A percentile compares a stretch with the other conserved stretches of the same genome.
Evolutionary conservation across 2,329 filamentous ascomycete species (phyloP).

Genomic region (Aschersonia sp.): DNA sequence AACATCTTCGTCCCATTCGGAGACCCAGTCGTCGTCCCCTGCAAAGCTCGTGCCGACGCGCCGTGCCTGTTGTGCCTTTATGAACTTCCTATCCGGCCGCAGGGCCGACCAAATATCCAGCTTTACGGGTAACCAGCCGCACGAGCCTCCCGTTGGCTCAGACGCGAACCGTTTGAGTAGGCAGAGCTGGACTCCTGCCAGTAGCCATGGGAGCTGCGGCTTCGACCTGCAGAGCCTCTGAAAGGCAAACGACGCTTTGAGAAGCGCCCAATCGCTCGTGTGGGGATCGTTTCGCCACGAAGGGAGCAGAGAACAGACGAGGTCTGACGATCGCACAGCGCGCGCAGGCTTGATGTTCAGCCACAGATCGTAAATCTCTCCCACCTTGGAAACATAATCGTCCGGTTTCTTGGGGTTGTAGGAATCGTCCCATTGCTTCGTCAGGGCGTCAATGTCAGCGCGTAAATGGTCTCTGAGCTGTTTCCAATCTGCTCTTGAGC

Average conservation of each 20-base stretch:
- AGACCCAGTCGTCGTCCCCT: too few relatives aligned
- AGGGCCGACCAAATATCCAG: constrained; percentile 20
- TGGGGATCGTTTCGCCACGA: constrained; percentile 8
- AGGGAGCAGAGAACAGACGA: constrained; percentile 14
- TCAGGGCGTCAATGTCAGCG: constrained; percentile 16
- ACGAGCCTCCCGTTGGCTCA: not conserved
- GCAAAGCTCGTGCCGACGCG: constrained; percentile 4
- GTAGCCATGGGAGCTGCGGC: constrained; percentile 26
- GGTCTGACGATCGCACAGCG: constrained; percentile 9
- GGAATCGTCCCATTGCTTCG: constrained; percentile 16
- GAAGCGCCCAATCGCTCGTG: constrained; percentile 28
- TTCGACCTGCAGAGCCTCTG: constrained; percentile 14
- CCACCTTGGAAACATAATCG: constrained; percentile 14
- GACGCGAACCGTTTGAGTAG: constrained; percentile 25
- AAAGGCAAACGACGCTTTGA: constrained; percentile 36
- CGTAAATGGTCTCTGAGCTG: constrained; percentile 18
- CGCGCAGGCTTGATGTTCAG: constrained; percentile 22
- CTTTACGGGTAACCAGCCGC: constrained; percentile 15
- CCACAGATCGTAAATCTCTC: constrained; percentile 25
- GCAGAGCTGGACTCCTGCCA: constrained; percentile 36
- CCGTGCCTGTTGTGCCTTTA: constrained; percentile 8
- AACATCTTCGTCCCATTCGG: too few relatives aligned
- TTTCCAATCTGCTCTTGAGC: constrained; percentile 13
- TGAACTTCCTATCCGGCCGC: constrained; percentile 19
- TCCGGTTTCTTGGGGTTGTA: constrained; percentile 4